Evolutionary conservation across 2,329 filamentous ascomycete genomes (phyloP).

Genomic region (Chaetomiaceae sp.): DNA sequence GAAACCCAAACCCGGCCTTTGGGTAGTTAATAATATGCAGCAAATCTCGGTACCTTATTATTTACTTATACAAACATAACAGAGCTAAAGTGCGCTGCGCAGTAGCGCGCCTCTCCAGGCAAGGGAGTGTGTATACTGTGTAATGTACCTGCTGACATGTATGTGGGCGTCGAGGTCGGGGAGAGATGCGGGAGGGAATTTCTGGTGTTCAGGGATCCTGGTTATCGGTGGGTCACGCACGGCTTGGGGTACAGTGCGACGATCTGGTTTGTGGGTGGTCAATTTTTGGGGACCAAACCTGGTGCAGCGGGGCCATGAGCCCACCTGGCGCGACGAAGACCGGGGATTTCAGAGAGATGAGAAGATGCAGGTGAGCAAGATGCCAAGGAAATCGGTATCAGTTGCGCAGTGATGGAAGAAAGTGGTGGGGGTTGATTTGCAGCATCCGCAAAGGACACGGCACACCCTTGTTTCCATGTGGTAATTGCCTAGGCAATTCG

Average conservation of each 20-base stretch:
- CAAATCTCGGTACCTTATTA: too few species aligned
- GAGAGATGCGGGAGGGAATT: background rate
- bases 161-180: background rate
- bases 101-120: too few species aligned
- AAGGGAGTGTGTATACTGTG: too few species aligned
- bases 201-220: background rate
- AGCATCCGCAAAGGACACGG: background rate
- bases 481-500: slow-evolving; percentile 7
- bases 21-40: too few species aligned
- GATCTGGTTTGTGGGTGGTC: background rate
- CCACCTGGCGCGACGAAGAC: background rate
- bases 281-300: background rate
- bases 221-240: background rate
- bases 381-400: slow-evolving; percentile 9
- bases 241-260: background rate
- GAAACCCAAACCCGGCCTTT: too few species aligned
- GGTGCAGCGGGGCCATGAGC: slow-evolving; percentile 12
- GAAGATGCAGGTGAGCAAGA: slow-evolving; percentile 7
- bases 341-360: slow-evolving; percentile 3
- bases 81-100: too few species aligned
- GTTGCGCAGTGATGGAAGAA: slow-evolving; percentile 1
- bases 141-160: too few species aligned
- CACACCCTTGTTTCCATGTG: slow-evolving; percentile 11
- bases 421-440: background rate
- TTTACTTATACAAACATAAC: too few species aligned